Base-by-base conservation (phyloP, 768 basidiomycete genomes). In the Lactarius evosmus region DNA sequence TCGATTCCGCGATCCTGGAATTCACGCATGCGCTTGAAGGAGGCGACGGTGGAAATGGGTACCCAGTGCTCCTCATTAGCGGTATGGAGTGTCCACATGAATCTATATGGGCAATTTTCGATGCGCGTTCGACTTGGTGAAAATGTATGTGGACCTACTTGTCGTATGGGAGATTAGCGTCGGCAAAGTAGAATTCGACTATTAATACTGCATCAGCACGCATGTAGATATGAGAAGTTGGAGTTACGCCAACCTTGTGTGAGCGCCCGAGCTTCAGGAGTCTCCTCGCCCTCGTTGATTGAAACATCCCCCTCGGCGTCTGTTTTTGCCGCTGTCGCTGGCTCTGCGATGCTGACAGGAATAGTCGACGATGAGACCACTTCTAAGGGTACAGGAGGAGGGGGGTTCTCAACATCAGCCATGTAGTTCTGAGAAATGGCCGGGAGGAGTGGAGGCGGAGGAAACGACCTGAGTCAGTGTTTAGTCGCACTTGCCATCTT, bases 151-250 rank as follows among this genome's bases (percentile, higher is more conserved):
- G 55, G 25, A 61, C 81, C 30, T 70, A 89, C 89, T 85, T 90
- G 81, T 94, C 92, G 67, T 84, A 94, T 1, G 95, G 95, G 58
- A 98, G 83, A 76, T 98, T 97, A n/a, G 93, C 83, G 75, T 96
- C 94, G 57, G 91, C 91, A 76, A 98, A 95, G 79, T 98, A 97
- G 76, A 97, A 98, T 73, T 95, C 91, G 70, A 96, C 95, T 97
- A 51, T 27, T 38, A 50, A 57, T 36, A 57, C 29, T 9, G 32
- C 14, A 52, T 62, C 1, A 61, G 38, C 25, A 22, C 58, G 16
- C 14, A 16, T 14, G 30, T 3, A 27, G 58, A 27, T 12, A 32
- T 36, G 8, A 22, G 25, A 52, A 46, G 63, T 46, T 33, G 4
- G 16, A 40, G 50, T 51, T 11, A 46, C 22, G 73, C 80, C 60